phyloP scores from a whole-genome alignment of 805 yeast genomes.

The Barnettozyma californica region DNA sequence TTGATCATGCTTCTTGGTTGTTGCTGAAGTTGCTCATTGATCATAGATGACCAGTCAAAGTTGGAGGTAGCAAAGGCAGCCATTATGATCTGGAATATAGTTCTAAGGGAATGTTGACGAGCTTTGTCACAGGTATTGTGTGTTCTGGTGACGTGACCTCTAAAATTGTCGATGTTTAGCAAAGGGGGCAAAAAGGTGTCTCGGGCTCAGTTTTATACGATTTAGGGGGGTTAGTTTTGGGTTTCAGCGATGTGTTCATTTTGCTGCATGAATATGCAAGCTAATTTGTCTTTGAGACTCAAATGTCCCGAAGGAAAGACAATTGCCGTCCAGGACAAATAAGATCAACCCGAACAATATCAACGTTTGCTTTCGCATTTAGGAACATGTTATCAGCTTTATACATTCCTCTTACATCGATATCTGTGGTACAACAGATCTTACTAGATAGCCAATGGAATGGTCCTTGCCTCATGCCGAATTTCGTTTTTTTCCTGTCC shows the following conservation, averaged over 20 bases:
- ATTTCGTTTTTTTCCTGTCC: background rate
- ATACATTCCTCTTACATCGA: too few relatives aligned
- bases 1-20: slow-evolving; percentile 7
- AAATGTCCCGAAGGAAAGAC: background rate
- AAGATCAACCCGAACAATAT: background rate
- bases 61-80: slow-evolving; percentile 20
- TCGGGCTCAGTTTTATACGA: background rate
- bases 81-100: slow-evolving; percentile 10
- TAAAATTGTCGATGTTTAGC: background rate
- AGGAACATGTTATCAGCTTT: background rate
- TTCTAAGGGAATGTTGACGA: background rate
- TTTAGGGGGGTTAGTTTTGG: background rate
- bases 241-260: background rate
- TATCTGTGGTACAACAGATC: too few relatives aligned
- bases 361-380: background rate
- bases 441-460: too few relatives aligned
- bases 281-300: background rate
- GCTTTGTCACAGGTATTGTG: background rate
- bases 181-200: background rate
- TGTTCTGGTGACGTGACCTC: background rate
- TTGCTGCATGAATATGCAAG: background rate
- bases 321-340: background rate
- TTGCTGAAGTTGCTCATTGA: slow-evolving; percentile 8
- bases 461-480: background rate
- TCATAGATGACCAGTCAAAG: slow-evolving; percentile 25